A percentile compares a stretch with the other conserved stretches of the same genome.
phyloP scores from a whole-genome alignment of 805 yeast species.

The Candida montana region DNA sequence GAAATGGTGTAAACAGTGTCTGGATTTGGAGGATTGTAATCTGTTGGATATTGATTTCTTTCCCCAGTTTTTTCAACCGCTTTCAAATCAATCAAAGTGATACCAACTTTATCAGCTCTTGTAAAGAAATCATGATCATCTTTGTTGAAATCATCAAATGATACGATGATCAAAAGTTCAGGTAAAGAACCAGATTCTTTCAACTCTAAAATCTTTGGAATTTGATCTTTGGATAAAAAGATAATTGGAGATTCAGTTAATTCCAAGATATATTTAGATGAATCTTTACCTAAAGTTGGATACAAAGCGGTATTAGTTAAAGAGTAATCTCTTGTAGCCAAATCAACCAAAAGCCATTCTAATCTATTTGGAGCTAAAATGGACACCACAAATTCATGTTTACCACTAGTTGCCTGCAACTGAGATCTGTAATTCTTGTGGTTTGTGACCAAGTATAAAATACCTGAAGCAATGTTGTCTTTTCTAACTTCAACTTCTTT shows the following conservation, averaged over 20 bases:
- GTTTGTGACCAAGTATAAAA: conserved; percentile 25
- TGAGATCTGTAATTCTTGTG: conserved; percentile 6
- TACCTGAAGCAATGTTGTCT: conserved; percentile 35
- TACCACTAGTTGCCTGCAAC: conserved; percentile 10
- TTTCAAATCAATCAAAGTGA: conserved; percentile 37
- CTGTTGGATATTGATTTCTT: conserved; percentile 35
- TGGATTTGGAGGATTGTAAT: conserved; percentile 42
- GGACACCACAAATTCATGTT: conserved; percentile 35
- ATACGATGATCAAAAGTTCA: conserved; percentile 44
- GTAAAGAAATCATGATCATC: conserved; percentile 29
- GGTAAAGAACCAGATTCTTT: conserved; percentile 22
- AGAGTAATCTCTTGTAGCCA: conserved; percentile 49
- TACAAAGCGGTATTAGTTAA: conserved; percentile 38
- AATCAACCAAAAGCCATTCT: conserved; percentile 56
- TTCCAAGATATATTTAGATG: conserved; percentile 47
- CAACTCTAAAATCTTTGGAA: conserved; percentile 32
- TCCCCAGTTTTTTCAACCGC: conserved; percentile 40
- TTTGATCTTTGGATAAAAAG: conserved; percentile 41
- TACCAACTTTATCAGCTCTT: conserved; percentile 25
- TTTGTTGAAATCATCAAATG: conserved; percentile 43
- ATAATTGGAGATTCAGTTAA: conserved; percentile 49
- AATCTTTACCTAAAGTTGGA: conserved; percentile 42
- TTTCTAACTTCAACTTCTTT: conserved; percentile 29
- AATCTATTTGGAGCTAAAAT: conserved; percentile 43
- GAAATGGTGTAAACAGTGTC: conserved; percentile 54